Base-by-base conservation (phyloP, 305 asterid species). In the Plantago rigida region DNA sequence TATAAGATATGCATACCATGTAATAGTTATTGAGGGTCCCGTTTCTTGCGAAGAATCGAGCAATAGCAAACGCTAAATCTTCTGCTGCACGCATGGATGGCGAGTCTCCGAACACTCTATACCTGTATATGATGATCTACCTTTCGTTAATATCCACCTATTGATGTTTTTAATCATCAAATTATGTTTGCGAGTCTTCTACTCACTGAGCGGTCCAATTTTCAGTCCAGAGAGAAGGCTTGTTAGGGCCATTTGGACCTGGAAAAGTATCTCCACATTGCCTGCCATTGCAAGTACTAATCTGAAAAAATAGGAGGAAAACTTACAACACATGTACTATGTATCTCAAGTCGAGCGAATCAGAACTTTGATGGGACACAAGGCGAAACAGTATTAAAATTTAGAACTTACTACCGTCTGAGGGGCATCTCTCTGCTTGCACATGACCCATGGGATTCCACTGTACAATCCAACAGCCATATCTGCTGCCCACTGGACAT, bases 1-100 rank as follows among this genome's bases (percentile, higher is more conserved):
- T 7, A 42, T 34, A 14, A 9, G 0, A 19, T 9, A 42, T 7
- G 9, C 19, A 1, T 70, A 87, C 96, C 97, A 89, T 89, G 79
- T 89, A 89, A 56, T 89, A 89, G 69, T 89, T 89, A 77, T 75
- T 79, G 58, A 84, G 89, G 73, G 94, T 89, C 15, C 97, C 95
- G 1, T 84, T 84, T 63, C 53, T 77, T 2, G 91, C 74, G 31
- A 85, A 87, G 84, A 87, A 90, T 29, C 85, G 88, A 13, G 94
- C 84, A 36, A 87, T 86, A 1, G 97, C 62, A 45, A 67, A 87
- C 42, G 97, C 87, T 51, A 90, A 55, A 53, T 90, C 97, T 71
- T 90, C 97, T 19, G 96, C 94, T 42, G 96, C 70, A 7, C 97
- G 80, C 56, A 81, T 89, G 9, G 96, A 76, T 1, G 95, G 96